Evolutionary conservation across 192 early-diverging fungal species (phyloP).

Genomic region (Phlyctochytrium bullatum): DNA sequence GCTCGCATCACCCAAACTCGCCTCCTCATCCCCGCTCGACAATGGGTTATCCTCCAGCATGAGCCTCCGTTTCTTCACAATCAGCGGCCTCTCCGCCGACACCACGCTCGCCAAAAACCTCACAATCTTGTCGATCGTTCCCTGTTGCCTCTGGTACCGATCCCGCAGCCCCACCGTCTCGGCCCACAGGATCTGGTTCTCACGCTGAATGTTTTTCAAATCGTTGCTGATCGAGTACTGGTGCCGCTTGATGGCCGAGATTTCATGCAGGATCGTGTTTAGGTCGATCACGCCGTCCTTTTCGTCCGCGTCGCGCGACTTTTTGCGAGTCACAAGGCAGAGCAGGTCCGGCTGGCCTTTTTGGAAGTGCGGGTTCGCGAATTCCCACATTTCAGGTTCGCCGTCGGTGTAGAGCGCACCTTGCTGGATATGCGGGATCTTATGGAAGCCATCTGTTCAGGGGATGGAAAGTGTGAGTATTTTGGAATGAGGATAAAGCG

Average conservation of each 20-base stretch:
- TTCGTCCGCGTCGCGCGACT: constrained; percentile 38
- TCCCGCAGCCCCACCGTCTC: constrained; percentile 73
- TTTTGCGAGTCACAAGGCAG: constrained; percentile 83
- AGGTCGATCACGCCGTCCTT: constrained; percentile 43
- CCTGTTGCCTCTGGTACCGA: constrained; percentile 82
- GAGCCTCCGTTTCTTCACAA: constrained; percentile 34
- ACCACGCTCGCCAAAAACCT: constrained; percentile 87
- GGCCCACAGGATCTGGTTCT: constrained; percentile 88
- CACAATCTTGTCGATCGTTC: constrained; percentile 91
- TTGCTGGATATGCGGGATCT: constrained; percentile 90
- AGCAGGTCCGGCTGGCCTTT: constrained; percentile 86
- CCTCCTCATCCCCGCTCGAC: neutral
- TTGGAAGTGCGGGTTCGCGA: constrained; percentile 87
- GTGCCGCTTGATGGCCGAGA: constrained; percentile 85
- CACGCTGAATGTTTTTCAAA: constrained; percentile 79
- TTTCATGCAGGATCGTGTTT: constrained; percentile 57
- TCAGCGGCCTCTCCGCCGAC: constrained; percentile 4
- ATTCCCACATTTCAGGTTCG: constrained; percentile 86
- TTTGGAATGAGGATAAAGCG: constrained; percentile 63
- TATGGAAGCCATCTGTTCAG: constrained; percentile 92
- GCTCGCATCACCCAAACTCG: neutral
- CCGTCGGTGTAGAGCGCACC: constrained; percentile 78
- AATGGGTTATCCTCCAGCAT: constrained; percentile 21
- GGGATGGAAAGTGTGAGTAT: constrained; percentile 48
- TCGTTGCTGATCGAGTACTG: constrained; percentile 86